phyloP scores from a whole-genome alignment of 2,329 filamentous ascomycete species.

The Phialophora macrospora region DNA sequence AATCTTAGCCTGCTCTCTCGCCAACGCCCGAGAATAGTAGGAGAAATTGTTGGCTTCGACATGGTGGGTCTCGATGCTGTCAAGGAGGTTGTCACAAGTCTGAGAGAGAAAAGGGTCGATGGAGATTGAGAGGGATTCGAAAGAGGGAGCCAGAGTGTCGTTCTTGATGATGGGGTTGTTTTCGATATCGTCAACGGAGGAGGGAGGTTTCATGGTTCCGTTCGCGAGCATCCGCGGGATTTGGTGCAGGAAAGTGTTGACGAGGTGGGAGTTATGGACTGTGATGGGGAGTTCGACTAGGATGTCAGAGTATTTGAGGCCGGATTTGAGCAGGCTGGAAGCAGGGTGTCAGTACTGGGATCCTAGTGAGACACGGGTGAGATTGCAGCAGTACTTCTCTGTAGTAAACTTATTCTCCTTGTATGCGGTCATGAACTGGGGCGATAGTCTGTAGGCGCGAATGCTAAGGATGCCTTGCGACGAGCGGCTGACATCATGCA shows the following conservation, averaged over 20 bases:
- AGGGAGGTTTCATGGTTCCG: constrained; percentile 64
- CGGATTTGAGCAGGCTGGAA: constrained; percentile 85
- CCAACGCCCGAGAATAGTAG: constrained; percentile 91
- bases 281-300: constrained; percentile 85
- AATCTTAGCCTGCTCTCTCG: constrained; percentile 95
- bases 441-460: constrained; percentile 88
- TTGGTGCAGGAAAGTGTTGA: constrained; percentile 94
- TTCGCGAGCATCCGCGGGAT: constrained; percentile 67
- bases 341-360: constrained; percentile 36
- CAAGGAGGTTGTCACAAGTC: constrained; percentile 93
- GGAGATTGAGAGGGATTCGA: constrained; percentile 85
- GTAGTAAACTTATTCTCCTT: constrained; percentile 98
- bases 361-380: background rate
- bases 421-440: constrained; percentile 83
- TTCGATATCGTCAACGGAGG: constrained; percentile 77
- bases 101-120: constrained; percentile 99
- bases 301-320: constrained; percentile 91
- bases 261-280: constrained; percentile 95
- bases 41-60: constrained; percentile 99
- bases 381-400: constrained; percentile 70
- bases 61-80: constrained; percentile 97
- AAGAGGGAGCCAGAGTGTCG: constrained; percentile 79
- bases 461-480: constrained; percentile 89
- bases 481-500: constrained; percentile 94
- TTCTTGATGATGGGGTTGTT: constrained; percentile 63